Percentiles rank a stretch among this genome's conserved stretches.
Evolutionary conservation across 495 filamentous ascomycete genomes (phyloP).

Genomic region (Penicillium maclennaniae): DNA sequence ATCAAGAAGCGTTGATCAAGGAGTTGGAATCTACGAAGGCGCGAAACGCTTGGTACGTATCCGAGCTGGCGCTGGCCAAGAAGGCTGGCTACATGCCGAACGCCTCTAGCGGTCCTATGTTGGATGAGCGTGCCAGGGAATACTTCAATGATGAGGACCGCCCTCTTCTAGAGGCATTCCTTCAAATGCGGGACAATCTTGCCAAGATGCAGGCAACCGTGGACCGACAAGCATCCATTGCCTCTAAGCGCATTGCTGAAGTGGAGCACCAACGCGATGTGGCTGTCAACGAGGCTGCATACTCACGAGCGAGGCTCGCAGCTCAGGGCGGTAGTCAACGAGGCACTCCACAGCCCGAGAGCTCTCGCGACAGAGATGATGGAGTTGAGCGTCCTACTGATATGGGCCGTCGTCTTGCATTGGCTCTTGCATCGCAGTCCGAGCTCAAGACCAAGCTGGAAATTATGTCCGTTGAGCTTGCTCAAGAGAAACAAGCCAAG

Average conservation of each 20-base stretch:
- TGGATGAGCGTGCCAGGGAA: conserved; percentile 73
- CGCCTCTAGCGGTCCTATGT: conserved; percentile 62
- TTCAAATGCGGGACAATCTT: conserved; percentile 84
- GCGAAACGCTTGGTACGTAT: conserved; percentile 94
- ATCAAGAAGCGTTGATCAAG: conserved; percentile 59
- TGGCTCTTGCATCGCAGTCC: conserved; percentile 69
- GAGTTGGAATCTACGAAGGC: conserved; percentile 80
- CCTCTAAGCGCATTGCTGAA: conserved; percentile 86
- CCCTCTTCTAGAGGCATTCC: conserved; percentile 85
- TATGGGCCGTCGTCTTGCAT: conserved; percentile 75
- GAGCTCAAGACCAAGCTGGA: conserved; percentile 71
- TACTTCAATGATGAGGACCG: conserved; percentile 85
- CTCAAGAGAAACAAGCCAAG: conserved; percentile 73
- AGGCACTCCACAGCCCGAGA: conserved; percentile 68
- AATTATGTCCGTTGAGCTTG: conserved; percentile 61
- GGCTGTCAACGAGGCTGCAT: conserved; percentile 87
- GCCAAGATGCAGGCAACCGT: conserved; percentile 73
- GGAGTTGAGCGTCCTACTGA: conserved; percentile 68
- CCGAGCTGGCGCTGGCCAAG: conserved; percentile 83
- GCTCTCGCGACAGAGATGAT: conserved; percentile 51
- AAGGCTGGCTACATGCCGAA: conserved; percentile 82
- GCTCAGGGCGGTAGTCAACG: conserved; percentile 70
- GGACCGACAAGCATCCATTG: conserved; percentile 75
- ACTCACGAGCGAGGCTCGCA: conserved; percentile 89
- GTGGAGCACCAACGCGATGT: conserved; percentile 90